Evolutionary conservation across 73 alveolate genomes (phyloP).

Genomic region (Tetrahymena thermophila): DNA sequence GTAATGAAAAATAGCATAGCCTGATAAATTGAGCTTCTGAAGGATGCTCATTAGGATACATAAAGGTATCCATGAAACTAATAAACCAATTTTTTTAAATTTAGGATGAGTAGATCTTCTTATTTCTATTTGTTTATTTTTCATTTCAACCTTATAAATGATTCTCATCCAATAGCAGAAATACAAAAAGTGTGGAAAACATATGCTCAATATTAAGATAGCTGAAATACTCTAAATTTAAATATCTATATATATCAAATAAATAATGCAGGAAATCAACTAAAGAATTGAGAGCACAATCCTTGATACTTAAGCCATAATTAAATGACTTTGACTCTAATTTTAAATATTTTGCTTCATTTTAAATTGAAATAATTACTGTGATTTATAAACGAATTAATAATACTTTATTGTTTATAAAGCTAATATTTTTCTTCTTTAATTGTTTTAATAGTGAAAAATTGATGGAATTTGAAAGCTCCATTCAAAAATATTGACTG

Average conservation of each 20-base stretch:
- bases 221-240: neutral
- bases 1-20: neutral
- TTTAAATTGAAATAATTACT: neutral
- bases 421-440: neutral
- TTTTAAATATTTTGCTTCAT: neutral
- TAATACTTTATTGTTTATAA: neutral
- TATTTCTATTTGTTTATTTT: neutral
- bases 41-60: neutral
- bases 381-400: neutral
- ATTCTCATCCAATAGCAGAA: neutral
- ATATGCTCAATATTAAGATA: neutral
- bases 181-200: neutral
- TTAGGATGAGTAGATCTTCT: neutral
- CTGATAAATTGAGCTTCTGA: neutral
- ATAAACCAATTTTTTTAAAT: neutral
- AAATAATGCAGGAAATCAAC: neutral
- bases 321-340: neutral
- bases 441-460: neutral
- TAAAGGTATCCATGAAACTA: neutral
- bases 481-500: neutral
- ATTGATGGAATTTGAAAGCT: neutral
- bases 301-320: neutral
- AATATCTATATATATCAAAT: neutral
- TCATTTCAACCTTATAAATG: neutral
- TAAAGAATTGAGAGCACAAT: neutral